Percentiles rank a stretch among this genome's conserved stretches.
Conservation (phyloP, 2,329 filamentous ascomycete species). For the Neospermospora avenae region DNA sequence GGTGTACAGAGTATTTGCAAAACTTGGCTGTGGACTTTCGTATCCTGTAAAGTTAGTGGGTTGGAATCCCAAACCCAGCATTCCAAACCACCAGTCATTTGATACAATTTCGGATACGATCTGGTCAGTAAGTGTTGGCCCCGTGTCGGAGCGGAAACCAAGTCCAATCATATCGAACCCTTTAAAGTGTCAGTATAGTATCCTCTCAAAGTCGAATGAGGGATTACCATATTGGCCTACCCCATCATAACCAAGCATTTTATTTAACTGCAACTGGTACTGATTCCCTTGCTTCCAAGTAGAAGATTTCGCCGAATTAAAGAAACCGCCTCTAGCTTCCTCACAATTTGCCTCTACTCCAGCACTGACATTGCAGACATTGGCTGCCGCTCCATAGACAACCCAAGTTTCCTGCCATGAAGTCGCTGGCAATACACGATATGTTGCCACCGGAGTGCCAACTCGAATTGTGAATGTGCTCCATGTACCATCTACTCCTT, state of each 20-base stretch:
- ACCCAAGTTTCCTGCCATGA: conserved; percentile 46
- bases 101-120: conserved; percentile 24
- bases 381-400: conserved; percentile 60
- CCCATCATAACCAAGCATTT: conserved; percentile 38
- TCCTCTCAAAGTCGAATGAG: neutral
- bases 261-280: conserved; percentile 38
- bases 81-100: conserved; percentile 30
- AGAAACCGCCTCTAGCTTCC: conserved; percentile 37
- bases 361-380: conserved; percentile 48
- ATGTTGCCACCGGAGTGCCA: conserved; percentile 37
- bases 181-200: conserved; percentile 2
- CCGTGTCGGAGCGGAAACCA: conserved; percentile 21
- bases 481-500: conserved; percentile 39
- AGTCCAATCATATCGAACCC: conserved; percentile 28
- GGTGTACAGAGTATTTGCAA: conserved; percentile 38
- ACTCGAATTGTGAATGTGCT: conserved; percentile 41
- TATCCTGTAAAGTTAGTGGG: conserved; percentile 39
- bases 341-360: conserved; percentile 38
- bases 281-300: conserved; percentile 36
- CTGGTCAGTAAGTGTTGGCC: conserved; percentile 22
- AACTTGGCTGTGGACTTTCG: conserved; percentile 37
- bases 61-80: conserved; percentile 42
- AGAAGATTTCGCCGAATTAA: conserved; percentile 36
- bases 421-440: conserved; percentile 40
- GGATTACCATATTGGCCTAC: conserved; percentile 28